phyloP scores from a whole-genome alignment of 2,329 filamentous ascomycete species.

The Arthrobotrys sinensis region DNA sequence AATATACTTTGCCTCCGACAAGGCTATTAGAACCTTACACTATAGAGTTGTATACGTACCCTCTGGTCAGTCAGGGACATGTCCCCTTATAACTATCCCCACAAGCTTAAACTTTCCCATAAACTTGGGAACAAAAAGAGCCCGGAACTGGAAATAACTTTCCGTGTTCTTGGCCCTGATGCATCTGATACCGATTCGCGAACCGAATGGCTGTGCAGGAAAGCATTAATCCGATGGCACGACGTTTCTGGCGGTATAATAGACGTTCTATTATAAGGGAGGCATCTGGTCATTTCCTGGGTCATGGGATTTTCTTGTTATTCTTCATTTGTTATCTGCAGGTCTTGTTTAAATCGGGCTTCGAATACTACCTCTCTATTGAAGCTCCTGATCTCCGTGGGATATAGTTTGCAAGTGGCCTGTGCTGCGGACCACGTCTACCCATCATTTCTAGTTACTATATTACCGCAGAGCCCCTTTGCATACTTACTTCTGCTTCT shows the following conservation, averaged over 20 bases:
- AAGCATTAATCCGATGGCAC: constrained; percentile 10
- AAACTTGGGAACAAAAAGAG: background rate
- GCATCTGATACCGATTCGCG: constrained; percentile 21
- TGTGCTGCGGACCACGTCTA: constrained; percentile 2
- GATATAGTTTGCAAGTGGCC: background rate
- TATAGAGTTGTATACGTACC: background rate
- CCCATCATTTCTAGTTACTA: background rate
- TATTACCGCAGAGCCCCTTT: background rate
- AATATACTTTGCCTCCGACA: background rate
- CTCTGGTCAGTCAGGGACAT: constrained; percentile 5
- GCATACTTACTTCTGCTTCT: background rate
- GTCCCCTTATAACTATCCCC: background rate
- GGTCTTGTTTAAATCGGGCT: background rate
- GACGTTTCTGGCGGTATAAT: background rate
- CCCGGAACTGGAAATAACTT: constrained; percentile 22
- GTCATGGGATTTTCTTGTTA: background rate
- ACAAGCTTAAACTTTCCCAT: constrained; percentile 8
- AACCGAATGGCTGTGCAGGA: constrained; percentile 35
- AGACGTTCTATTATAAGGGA: constrained; percentile 16
- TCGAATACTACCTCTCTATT: constrained; percentile 9
- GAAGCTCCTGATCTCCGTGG: constrained; percentile 10
- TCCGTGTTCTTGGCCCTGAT: constrained; percentile 6
- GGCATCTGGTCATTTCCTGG: background rate
- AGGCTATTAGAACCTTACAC: background rate
- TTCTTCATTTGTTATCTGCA: background rate